Evolutionary conservation across 306 rosid genomes (phyloP).

Genomic region (Quercus variabilis): DNA sequence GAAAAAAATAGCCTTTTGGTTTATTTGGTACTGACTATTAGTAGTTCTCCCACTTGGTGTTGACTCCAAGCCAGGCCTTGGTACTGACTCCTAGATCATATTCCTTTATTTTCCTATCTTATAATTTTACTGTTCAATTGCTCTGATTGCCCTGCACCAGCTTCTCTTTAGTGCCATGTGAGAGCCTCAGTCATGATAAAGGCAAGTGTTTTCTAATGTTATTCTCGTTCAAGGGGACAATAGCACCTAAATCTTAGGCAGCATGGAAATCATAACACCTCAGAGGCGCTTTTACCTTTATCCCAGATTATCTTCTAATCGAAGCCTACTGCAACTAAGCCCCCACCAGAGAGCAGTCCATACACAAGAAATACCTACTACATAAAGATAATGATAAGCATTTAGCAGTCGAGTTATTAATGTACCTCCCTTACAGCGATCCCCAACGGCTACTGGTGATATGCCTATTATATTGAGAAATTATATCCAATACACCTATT

Average conservation of each 20-base stretch:
- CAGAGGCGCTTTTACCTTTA: background rate
- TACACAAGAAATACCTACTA: background rate
- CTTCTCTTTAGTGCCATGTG: background rate
- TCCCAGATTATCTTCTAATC: background rate
- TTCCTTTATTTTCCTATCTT: too few relatives aligned
- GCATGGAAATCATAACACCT: background rate
- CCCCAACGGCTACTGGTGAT: background rate
- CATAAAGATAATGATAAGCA: background rate
- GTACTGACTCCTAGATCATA: too few relatives aligned
- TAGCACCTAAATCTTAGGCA: background rate
- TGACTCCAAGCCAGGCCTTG: too few relatives aligned
- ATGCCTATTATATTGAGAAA: background rate
- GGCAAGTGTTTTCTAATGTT: background rate
- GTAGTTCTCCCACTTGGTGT: too few relatives aligned
- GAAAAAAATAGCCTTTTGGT: too few relatives aligned
- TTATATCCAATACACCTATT: background rate
- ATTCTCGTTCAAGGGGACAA: background rate
- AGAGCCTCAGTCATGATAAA: background rate
- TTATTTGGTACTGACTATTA: too few relatives aligned
- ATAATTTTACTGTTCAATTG: too few relatives aligned
- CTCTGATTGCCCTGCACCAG: background rate
- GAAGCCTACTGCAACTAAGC: background rate
- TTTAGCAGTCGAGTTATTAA: background rate
- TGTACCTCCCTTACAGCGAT: background rate
- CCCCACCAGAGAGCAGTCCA: background rate